phyloP scores from a whole-genome alignment of 2,329 filamentous ascomycete genomes.

The Paraconiothyrium sp. region DNA sequence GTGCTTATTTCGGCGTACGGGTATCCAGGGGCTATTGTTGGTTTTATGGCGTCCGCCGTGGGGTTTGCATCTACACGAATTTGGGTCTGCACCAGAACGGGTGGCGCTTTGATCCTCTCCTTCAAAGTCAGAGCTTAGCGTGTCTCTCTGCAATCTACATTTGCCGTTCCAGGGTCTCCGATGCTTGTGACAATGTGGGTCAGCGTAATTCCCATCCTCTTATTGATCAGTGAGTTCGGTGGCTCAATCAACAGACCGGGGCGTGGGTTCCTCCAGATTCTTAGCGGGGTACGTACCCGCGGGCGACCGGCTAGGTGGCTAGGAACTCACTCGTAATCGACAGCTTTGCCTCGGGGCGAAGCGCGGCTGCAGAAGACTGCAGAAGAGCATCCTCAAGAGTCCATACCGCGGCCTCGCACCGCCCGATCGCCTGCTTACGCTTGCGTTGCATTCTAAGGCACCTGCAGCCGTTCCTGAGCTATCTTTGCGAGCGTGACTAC shows the following conservation, averaged over 20 bases:
- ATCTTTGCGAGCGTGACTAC: background rate
- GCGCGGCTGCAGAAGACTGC: slow-evolving; percentile 13
- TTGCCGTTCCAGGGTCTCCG: background rate
- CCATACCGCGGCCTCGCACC: background rate
- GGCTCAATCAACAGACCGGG: no score
- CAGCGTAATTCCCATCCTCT: background rate
- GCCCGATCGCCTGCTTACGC: slow-evolving; percentile 4
- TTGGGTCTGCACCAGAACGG: background rate
- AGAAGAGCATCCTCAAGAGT: slow-evolving; percentile 1
- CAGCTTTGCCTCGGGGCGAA: background rate
- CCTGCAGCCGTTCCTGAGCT: slow-evolving; percentile 5
- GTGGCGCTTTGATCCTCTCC: slow-evolving; percentile 1
- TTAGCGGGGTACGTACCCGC: background rate
- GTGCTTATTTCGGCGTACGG: background rate
- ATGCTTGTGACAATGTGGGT: background rate
- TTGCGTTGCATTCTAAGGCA: background rate
- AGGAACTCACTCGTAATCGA: background rate
- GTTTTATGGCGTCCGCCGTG: background rate
- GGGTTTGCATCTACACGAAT: slow-evolving; percentile 3
- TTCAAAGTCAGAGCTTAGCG: background rate
- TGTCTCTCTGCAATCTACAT: background rate
- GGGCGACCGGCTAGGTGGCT: no score
- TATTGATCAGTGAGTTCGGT: background rate
- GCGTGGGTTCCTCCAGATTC: background rate
- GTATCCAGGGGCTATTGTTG: slow-evolving; percentile 7